A percentile compares a stretch with the other conserved stretches of the same genome.
Evolutionary conservation across 257 asterid genomes (phyloP).

Genomic region (Salvia splendens): DNA sequence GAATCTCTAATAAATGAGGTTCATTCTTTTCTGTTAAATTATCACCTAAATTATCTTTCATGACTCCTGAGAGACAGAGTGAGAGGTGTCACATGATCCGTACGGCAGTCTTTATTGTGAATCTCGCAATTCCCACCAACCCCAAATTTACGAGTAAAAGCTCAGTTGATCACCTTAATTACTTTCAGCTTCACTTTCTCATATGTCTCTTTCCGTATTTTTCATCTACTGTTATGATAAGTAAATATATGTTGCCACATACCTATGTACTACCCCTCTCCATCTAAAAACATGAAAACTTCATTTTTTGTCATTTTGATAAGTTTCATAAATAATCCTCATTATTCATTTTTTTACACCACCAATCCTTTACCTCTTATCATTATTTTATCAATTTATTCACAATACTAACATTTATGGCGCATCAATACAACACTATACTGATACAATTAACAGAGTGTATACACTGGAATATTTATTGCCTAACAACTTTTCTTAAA

Average conservation of each 20-base stretch:
- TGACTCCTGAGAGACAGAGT: conserved; percentile 3
- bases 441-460: too few species aligned
- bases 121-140: conserved; percentile 36
- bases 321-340: too few species aligned
- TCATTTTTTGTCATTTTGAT: too few species aligned
- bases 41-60: not conserved
- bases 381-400: too few species aligned
- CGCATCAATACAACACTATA: too few species aligned
- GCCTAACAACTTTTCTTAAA: not conserved
- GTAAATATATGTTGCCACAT: not conserved
- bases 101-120: conserved; percentile 34
- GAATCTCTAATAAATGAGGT: conserved; percentile 35
- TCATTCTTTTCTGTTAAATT: not conserved
- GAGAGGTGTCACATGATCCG: conserved; percentile 35
- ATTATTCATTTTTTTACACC: too few species aligned
- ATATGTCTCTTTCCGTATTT: conserved; percentile 16
- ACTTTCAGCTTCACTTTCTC: conserved; percentile 2
- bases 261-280: not conserved
- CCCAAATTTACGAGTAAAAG: conserved; percentile 7
- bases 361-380: too few species aligned
- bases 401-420: too few species aligned
- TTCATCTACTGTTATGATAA: not conserved
- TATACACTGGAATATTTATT: not conserved
- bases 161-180: conserved; percentile 19
- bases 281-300: too few species aligned